Evolutionary conservation across 2,329 filamentous ascomycete species (phyloP), one percentile per base, ranked within the genome.

Genomic region (Monosporascus sp.): DNA sequence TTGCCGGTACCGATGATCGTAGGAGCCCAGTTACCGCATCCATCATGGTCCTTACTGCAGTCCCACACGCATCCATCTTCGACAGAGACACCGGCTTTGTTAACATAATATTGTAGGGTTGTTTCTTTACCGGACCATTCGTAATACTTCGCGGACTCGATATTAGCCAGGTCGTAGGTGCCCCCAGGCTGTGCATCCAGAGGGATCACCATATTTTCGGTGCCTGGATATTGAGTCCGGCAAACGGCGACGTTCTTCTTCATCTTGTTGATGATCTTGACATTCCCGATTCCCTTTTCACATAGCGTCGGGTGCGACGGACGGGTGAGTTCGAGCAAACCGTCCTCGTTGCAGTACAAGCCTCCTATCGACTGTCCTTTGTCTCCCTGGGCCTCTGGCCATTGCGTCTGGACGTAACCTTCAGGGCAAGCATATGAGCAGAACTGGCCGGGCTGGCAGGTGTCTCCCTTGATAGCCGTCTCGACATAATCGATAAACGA

Each of bases 31-130:
- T 99, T 97, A 60, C 94, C 85, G 55, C 84, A 76, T 20, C 78
- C 78, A 50, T 81, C 77, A 40, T 74, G 71, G 62, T 75, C 72
- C 18, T 60, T 62, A 22, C 63, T n/a, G 67, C 75, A 78, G 60
- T 69, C 70, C 94, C 94, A 97, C 54, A 81, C 73, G 75, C 94
- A 99, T 49, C 83, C 89, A 14, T 92, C 73, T 60, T 84, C 70
- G 54, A 84, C 74, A 18, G 73, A 64, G 51, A 88, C 77, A 56
- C 91, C 91, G 63, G 83, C 80, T 64, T 88, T 88, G 82, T 97
- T 97, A 74, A 97, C 82, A 70, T 99, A 99, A 81, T 96, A 97
- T 75, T 97, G 94, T 45, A 92, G 92, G 48, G 90, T 92, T 50
- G 94, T 97, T 49, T 75, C 64, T 70, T 81, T 80, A 63, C 82